Percentiles rank a stretch among this genome's conserved stretches.
Conservation (phyloP, 192 early-diverging fungal genomes). For the Umbelopsis isabellina region DNA sequence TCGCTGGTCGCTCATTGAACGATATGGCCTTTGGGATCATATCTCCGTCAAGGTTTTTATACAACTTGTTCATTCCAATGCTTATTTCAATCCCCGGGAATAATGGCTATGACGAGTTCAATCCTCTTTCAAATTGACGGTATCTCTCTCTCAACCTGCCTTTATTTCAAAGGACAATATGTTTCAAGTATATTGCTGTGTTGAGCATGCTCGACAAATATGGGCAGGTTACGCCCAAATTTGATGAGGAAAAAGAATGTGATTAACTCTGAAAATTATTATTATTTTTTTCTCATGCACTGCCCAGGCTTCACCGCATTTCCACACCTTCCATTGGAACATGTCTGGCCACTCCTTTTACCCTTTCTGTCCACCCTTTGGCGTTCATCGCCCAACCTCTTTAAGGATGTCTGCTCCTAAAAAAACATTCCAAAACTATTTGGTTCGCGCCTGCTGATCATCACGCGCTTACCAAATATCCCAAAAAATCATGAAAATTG, state of each 20-base stretch:
- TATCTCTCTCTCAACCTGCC: neutral
- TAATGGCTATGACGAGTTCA: neutral
- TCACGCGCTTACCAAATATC: too few relatives aligned
- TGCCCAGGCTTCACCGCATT: neutral
- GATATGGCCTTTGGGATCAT: neutral
- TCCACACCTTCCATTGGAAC: constrained; percentile 20
- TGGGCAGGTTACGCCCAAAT: constrained; percentile 19
- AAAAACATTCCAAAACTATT: neutral
- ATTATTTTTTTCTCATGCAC: constrained; percentile 15
- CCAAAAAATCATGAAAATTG: too few relatives aligned
- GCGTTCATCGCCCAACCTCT: constrained; percentile 11
- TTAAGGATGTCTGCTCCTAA: constrained; percentile 17
- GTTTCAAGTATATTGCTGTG: too few relatives aligned
- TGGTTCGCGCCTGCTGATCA: constrained; percentile 5
- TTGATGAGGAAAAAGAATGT: neutral
- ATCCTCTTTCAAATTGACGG: neutral
- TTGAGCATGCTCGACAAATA: neutral
- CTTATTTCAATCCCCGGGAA: constrained; percentile 24
- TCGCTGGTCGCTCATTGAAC: neutral
- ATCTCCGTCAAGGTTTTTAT: constrained; percentile 20
- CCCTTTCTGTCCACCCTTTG: neutral
- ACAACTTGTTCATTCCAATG: constrained; percentile 17
- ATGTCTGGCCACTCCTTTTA: constrained; percentile 11
- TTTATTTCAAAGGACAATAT: too few relatives aligned
- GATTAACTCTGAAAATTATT: neutral